Conservation (phyloP, 2,329 filamentous ascomycete genomes). For the Anisogramma anomala region DNA sequence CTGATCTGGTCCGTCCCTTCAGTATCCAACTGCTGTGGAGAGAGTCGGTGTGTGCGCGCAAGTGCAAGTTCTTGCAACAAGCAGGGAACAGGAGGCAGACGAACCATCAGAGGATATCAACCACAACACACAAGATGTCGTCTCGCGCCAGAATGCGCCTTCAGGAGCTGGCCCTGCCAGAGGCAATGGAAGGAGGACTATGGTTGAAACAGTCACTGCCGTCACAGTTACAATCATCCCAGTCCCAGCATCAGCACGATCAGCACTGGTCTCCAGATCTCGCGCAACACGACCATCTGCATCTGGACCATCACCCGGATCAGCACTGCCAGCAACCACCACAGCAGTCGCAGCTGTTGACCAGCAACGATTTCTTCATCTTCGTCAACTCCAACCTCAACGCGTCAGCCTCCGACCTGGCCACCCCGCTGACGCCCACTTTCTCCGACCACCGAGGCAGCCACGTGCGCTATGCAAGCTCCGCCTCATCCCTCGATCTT, state of each 20-base stretch:
- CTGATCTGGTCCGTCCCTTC: too few species aligned
- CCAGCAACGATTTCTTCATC: conserved; percentile 15
- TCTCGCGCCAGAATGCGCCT: background rate
- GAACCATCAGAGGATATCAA: too few species aligned
- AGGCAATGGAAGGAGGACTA: background rate
- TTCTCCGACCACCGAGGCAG: conserved; percentile 43
- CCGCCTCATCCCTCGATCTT: conserved; percentile 64
- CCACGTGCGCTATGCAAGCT: conserved; percentile 53
- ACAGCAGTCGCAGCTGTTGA: conserved; percentile 21
- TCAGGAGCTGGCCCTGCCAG: background rate
- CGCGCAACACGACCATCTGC: background rate
- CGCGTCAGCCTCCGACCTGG: conserved; percentile 53
- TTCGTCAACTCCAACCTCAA: conserved; percentile 36
- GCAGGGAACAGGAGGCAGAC: background rate
- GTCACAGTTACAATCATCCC: background rate
- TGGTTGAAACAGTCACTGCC: background rate
- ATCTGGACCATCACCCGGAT: background rate
- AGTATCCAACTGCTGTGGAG: too few species aligned
- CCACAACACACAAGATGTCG: background rate
- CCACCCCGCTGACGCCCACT: conserved; percentile 59
- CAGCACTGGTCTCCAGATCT: background rate
- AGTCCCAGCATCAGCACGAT: background rate
- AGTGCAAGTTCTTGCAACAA: too few species aligned
- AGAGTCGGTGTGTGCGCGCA: too few species aligned
- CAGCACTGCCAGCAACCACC: background rate